Percentiles rank a stretch among this genome's conserved stretches.
Evolutionary conservation across 345 rosid species (phyloP).

Genomic region (Eucalyptus rudis): DNA sequence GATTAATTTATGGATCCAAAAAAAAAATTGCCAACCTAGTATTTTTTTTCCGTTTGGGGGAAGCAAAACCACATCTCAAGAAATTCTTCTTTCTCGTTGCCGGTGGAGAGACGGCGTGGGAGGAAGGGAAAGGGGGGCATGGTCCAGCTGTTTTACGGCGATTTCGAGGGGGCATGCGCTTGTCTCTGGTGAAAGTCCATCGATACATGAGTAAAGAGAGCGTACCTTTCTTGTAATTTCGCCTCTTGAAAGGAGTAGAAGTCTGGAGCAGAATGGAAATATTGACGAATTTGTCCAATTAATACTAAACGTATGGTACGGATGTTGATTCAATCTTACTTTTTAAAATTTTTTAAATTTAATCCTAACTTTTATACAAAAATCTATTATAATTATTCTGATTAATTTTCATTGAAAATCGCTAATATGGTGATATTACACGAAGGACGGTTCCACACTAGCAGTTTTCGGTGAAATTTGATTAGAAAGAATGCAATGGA

Average conservation of each 20-base stretch:
- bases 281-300: neutral
- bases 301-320: too few species aligned
- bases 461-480: neutral
- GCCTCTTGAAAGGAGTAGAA: neutral
- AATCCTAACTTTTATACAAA: too few species aligned
- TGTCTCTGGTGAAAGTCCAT: neutral
- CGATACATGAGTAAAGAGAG: neutral
- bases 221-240: neutral
- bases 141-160: neutral
- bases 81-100: neutral
- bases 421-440: neutral
- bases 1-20: neutral
- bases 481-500: neutral
- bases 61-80: neutral
- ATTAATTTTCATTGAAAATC: too few species aligned
- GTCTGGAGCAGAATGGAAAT: neutral
- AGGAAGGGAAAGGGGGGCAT: neutral
- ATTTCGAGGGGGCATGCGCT: neutral
- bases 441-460: neutral
- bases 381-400: accelerated
- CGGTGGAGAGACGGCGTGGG: neutral
- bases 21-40: neutral
- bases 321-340: neutral
- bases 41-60: neutral
- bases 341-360: neutral